These are phyloP conservation scores for Populus tomentosa DNA, from an alignment of 441 rosid genomes.

Conservation along the genomic window DNA sequence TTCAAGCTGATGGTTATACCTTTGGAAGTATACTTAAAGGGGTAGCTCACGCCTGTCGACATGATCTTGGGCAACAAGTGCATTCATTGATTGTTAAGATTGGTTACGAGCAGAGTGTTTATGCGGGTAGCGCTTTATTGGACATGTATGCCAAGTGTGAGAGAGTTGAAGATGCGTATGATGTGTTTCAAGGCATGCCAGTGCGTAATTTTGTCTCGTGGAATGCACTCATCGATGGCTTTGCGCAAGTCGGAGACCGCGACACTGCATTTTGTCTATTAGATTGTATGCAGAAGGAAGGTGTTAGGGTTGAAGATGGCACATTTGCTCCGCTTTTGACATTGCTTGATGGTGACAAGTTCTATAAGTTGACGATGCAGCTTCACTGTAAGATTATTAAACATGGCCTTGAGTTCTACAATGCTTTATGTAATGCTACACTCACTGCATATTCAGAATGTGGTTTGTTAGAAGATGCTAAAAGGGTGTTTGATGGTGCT, in stretches of 20 bases:
- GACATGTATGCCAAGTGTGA: conserved; percentile 67
- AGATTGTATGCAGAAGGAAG: conserved; percentile 45
- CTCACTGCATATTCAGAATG: conserved; percentile 60
- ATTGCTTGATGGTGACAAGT: conserved; percentile 47
- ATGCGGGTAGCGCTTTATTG: conserved; percentile 43
- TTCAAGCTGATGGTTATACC: conserved; percentile 42
- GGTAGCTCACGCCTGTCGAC: conserved; percentile 37
- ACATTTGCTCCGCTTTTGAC: conserved; percentile 72
- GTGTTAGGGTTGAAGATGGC: conserved; percentile 52
- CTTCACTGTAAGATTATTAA: conserved; percentile 58
- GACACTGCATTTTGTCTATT: conserved; percentile 49
- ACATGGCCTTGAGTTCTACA: conserved; percentile 41
- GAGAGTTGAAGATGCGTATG: conserved; percentile 45
- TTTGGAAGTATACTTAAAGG: conserved; percentile 69
- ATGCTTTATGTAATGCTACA: conserved; percentile 57
- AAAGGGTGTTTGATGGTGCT: conserved; percentile 50
- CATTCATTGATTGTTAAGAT: conserved; percentile 52
- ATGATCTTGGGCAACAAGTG: conserved; percentile 50
- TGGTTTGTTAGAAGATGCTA: conserved; percentile 53
- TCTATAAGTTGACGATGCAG: conserved; percentile 33
- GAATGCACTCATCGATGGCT: conserved; percentile 73
- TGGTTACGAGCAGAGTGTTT: conserved; percentile 37
- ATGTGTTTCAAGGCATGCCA: conserved; percentile 42
- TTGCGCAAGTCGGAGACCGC: conserved; percentile 38
- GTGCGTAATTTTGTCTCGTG: conserved; percentile 58